phyloP scores from a whole-genome alignment of 225 moss, liverwort and hornwort species.

The Bryoerythrophyllum caledonicum region DNA sequence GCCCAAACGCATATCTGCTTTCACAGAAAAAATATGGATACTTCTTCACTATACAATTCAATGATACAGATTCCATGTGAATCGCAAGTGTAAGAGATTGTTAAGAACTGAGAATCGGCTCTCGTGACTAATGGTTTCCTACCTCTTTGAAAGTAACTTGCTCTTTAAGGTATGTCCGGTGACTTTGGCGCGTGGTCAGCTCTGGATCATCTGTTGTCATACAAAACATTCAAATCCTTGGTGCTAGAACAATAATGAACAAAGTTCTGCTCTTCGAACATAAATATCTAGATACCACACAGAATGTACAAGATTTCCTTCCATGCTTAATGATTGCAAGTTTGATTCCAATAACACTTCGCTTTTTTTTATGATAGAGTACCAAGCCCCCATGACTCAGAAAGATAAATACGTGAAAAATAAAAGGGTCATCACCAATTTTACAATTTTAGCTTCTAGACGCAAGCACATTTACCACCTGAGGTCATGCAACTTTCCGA shows the following conservation, averaged over 20 bases:
- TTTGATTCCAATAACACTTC: constrained; percentile 1
- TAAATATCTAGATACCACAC: neutral
- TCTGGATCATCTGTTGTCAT: constrained; percentile 72
- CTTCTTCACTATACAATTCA: constrained; percentile 39
- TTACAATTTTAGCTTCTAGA: constrained; percentile 13
- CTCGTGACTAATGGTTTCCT: constrained; percentile 26
- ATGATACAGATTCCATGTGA: constrained; percentile 32
- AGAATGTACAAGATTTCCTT: constrained; percentile 6
- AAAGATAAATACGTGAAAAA: neutral
- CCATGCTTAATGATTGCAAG: constrained; percentile 13
- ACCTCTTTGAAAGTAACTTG: constrained; percentile 94
- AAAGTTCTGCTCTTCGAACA: constrained; percentile 1
- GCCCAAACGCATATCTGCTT: constrained; percentile 51
- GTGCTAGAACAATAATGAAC: constrained; percentile 10
- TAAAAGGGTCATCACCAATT: constrained; percentile 7
- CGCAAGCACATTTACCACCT: constrained; percentile 20
- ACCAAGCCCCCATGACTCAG: constrained; percentile 14
- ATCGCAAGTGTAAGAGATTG: constrained; percentile 30
- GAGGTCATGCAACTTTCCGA: constrained; percentile 21
- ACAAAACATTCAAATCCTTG: constrained; percentile 18
- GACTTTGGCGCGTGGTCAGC: constrained; percentile 67
- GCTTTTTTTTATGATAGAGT: constrained; percentile 11
- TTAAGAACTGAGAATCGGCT: constrained; percentile 27
- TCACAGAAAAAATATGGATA: constrained; percentile 51
- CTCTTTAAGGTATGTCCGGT: constrained; percentile 76